A percentile compares a stretch with the other conserved stretches of the same genome.
These are phyloP conservation scores for Aristolochia fimbriata DNA, from an alignment of 164 flowering plant genomes.

Conservation along the genomic window DNA sequence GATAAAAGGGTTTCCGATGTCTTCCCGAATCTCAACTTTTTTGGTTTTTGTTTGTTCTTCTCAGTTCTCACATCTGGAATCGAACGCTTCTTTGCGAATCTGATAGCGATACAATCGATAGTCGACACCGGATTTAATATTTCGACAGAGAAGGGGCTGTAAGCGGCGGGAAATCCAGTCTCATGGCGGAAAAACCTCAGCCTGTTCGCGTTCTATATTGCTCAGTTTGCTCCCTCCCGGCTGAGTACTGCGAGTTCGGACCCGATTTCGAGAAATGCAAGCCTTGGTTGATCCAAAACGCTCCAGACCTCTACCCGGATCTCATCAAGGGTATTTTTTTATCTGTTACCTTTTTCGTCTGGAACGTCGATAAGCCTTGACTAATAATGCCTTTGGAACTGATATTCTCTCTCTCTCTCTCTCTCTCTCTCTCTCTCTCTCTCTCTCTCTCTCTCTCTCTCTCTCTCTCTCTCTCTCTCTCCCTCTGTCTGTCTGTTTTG, in stretches of 20 bases:
- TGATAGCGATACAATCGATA: too few relatives aligned
- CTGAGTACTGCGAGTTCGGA: conserved; percentile 93
- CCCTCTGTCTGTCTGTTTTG: neutral
- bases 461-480: neutral
- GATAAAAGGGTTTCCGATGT: too few relatives aligned
- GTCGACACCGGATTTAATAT: too few relatives aligned
- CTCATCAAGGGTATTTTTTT: conserved; percentile 53
- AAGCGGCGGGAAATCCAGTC: neutral
- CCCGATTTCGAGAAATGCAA: conserved; percentile 94
- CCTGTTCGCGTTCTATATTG: conserved; percentile 69
- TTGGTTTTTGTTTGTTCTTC: too few relatives aligned
- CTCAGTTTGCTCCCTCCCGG: conserved; percentile 62
- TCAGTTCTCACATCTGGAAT: too few relatives aligned
- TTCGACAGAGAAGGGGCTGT: too few relatives aligned
- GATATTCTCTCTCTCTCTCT: neutral
- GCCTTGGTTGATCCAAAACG: conserved; percentile 88
- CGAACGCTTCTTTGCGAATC: too few relatives aligned
- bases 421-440: too few relatives aligned
- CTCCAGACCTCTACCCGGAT: conserved; percentile 77
- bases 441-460: neutral
- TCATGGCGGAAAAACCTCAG: conserved; percentile 81
- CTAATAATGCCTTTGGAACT: neutral
- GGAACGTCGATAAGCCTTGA: neutral
- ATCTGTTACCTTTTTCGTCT: neutral
- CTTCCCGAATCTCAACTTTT: too few relatives aligned